Conservation (phyloP, 192 early-diverging fungal genomes). For the Coemansia sp. region DNA sequence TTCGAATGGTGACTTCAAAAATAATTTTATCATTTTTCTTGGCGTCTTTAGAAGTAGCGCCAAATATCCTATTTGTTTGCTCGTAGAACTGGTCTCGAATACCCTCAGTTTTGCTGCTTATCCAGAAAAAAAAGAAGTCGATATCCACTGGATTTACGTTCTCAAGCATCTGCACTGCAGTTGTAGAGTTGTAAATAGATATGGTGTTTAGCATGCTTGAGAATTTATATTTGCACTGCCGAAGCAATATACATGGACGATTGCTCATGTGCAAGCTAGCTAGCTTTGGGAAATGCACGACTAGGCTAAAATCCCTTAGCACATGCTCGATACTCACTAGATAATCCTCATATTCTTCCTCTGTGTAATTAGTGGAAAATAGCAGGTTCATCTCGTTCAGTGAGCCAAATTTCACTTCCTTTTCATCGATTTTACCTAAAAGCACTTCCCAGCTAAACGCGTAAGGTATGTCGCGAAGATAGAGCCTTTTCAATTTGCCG, state of each 20-base stretch:
- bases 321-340: background rate
- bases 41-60: background rate
- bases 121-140: background rate
- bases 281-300: background rate
- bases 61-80: background rate
- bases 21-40: background rate
- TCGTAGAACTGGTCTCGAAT: background rate
- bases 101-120: background rate
- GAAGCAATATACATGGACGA: background rate
- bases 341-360: background rate
- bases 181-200: background rate
- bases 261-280: background rate
- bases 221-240: background rate
- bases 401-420: background rate
- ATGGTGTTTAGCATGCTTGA: background rate
- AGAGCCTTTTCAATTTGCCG: background rate
- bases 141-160: background rate
- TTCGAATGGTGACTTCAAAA: background rate
- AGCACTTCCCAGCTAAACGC: background rate
- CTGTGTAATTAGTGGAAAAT: background rate
- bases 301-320: background rate
- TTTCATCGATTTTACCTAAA: background rate
- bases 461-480: background rate
- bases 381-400: background rate
- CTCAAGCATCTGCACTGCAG: background rate